A percentile compares a stretch with the other conserved stretches of the same genome.
Evolutionary conservation across 2,329 filamentous ascomycete genomes (phyloP).

Genomic region (Didymella exigua): DNA sequence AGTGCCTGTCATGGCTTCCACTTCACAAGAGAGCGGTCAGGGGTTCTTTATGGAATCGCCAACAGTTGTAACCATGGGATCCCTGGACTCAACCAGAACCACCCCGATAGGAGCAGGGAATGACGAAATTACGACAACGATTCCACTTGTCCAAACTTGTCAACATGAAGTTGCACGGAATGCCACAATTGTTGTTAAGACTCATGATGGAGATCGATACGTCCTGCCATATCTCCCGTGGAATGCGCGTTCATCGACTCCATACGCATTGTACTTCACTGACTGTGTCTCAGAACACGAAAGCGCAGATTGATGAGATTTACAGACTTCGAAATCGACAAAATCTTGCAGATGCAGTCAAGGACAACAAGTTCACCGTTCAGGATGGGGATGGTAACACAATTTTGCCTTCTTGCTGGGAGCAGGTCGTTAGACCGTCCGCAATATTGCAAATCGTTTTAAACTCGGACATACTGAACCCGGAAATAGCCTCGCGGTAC

Average conservation of each 20-base stretch:
- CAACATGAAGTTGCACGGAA: background rate
- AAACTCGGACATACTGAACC: background rate
- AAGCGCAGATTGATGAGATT: slow-evolving; percentile 1
- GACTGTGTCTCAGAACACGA: background rate
- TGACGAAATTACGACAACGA: no score
- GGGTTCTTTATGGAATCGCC: background rate
- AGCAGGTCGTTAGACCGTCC: slow-evolving; percentile 15
- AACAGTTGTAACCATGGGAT: background rate
- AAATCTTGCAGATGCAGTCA: slow-evolving; percentile 11
- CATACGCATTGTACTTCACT: background rate
- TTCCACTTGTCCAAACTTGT: background rate
- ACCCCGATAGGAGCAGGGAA: background rate
- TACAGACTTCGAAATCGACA: slow-evolving; percentile 1
- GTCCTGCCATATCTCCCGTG: slow-evolving; percentile 8
- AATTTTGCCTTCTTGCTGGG: slow-evolving; percentile 31
- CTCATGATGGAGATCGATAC: slow-evolving; percentile 7
- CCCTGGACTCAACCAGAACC: background rate
- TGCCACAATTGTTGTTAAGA: slow-evolving; percentile 1
- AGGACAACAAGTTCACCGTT: slow-evolving; percentile 22
- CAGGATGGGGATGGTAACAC: slow-evolving; percentile 12
- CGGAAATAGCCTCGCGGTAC: background rate
- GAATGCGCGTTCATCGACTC: background rate
- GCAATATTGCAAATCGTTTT: slow-evolving; percentile 13
- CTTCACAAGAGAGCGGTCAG: background rate
- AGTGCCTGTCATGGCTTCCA: background rate